Evolutionary conservation across 371 early-diverging fungal genomes (phyloP), one percentile per base, ranked within the genome.

Genomic region (Entomophthora muscae): DNA sequence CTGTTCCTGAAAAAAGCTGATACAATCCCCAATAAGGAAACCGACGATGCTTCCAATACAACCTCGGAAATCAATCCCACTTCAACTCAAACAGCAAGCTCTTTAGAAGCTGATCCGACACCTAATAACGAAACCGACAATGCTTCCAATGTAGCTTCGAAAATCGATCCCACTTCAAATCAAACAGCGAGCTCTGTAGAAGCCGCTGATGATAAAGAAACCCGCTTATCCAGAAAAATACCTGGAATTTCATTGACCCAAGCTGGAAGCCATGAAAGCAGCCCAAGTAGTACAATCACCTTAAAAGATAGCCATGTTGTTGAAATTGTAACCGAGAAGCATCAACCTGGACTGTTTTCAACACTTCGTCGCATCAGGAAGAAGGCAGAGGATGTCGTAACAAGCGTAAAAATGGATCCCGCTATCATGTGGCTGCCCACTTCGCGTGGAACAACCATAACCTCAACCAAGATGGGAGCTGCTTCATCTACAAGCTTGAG

Each of bases 341-440:
- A 42, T 5, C 42, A 42, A 42, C 42, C 10, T 17, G 61, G 61
- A 22, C 13, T 61, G 42, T 61, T 61, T 23, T 53, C 24, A 17
- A 17, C 23, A 21, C 31, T 62, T 52, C n/a, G 53, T 17, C 23
- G 27, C 26, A 33, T 62, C 5, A 31, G 24, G 29, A 62, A 52
- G 2, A 51, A 62, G 26, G 62, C 62, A 3, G 22, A n/a, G 23
- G 24, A 51, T 5, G 17, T n/a, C 21, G 21, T 53, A 26, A 3
- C 29, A 2, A 62, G 62, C 28, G 53, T 51, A 3, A 62, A 53
- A 3, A 22, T 62, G 2, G 62, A 62, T 52, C 62, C 62, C 27
- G 42, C 62, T 27, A 52, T 62, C 23, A 2, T 53, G 22, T 62
- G 42, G 53, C 30, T 57, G 21, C 58, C 58, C 24, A 29, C 17